A percentile compares a stretch with the other conserved stretches of the same genome.
phyloP scores from a whole-genome alignment of 306 rosid genomes.

The Vigna hirtella region DNA sequence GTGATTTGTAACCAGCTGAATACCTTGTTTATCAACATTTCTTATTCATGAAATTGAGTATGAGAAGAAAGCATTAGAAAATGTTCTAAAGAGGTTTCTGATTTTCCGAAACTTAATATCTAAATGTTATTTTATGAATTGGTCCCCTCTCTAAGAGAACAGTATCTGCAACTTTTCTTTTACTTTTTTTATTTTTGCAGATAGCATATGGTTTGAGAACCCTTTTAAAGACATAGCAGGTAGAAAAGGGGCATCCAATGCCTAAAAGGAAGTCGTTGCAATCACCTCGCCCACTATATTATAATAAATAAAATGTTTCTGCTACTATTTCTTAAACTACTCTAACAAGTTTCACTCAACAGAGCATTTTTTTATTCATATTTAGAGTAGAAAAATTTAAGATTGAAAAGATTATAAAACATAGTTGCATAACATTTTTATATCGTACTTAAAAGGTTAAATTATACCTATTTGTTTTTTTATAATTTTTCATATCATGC shows the following conservation, averaged over 20 bases:
- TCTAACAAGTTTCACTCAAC: conserved; percentile 28
- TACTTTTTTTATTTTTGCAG: conserved; percentile 30
- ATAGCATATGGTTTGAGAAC: conserved; percentile 30
- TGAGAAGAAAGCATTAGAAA: not conserved
- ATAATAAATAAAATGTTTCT: not conserved
- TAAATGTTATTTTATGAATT: conserved; percentile 21
- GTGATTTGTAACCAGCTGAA: no score
- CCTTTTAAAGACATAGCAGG: conserved; percentile 23
- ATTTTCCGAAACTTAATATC: not conserved
- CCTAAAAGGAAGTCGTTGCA: conserved; percentile 40
- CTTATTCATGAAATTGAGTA: not conserved
- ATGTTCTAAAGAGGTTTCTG: not conserved
- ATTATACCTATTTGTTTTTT: no score
- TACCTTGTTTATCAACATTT: not conserved
- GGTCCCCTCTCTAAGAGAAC: not conserved
- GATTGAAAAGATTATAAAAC: no score
- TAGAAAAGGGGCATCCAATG: conserved; percentile 64
- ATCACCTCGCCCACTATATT: conserved; percentile 17
- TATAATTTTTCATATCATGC: no score
- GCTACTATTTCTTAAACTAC: conserved; percentile 3
- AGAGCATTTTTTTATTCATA: no score
- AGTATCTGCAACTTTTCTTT: conserved; percentile 30
- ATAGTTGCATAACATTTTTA: no score
- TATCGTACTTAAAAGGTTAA: no score
- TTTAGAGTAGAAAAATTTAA: no score